Conservation (phyloP, 225 moss, liverwort and hornwort species). For the Thuidium tamariscinum region DNA sequence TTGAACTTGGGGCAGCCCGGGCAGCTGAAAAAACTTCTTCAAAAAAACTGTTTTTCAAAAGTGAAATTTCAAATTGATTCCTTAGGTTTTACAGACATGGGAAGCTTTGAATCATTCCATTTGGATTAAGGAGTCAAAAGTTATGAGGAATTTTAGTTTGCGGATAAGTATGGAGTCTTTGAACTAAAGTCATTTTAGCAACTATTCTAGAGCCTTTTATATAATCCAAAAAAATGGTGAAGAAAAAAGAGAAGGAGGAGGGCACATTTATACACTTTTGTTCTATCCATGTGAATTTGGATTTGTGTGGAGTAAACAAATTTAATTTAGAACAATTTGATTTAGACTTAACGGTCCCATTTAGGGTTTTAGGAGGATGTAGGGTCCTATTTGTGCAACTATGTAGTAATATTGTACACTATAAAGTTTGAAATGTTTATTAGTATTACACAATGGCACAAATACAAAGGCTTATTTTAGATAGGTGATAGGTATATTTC, state of each 20-base stretch:
- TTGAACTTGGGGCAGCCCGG: no score
- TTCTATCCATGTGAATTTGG: fast-evolving
- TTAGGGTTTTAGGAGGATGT: no score
- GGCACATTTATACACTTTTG: fast-evolving
- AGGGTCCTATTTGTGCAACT: not conserved
- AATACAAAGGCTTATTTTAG: not conserved
- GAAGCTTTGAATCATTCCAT: no score
- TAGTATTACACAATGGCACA: no score
- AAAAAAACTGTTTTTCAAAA: no score
- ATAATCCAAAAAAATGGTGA: fast-evolving
- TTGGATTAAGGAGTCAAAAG: no score
- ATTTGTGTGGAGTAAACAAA: not conserved
- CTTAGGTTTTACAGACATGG: no score
- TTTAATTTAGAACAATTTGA: not conserved
- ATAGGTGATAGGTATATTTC: not conserved
- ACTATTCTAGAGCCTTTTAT: not conserved
- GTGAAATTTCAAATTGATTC: no score
- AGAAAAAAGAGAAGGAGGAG: not conserved
- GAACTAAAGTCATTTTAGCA: not conserved
- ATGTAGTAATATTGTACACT: not conserved
- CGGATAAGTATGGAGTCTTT: no score
- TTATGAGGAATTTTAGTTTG: no score
- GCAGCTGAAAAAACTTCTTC: no score
- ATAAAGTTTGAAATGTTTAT: not conserved
- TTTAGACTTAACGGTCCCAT: no score